Conservation (phyloP, 2,329 filamentous ascomycete species). For the Penicillium olsonii region DNA sequence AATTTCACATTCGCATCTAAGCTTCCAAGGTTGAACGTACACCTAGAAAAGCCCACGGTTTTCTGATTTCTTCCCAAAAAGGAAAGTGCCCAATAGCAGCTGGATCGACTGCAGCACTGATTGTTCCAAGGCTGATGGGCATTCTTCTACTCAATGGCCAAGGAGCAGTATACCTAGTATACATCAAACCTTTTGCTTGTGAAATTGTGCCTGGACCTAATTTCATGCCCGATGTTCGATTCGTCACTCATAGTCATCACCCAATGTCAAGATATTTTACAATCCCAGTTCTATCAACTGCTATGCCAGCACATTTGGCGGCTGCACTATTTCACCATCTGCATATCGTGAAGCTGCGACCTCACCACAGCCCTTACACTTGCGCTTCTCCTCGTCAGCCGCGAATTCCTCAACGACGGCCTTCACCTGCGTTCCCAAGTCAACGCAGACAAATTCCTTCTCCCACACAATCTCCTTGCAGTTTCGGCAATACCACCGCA, state of each 20-base stretch:
- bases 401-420: conserved; percentile 82
- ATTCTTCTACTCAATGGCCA: too few relatives aligned
- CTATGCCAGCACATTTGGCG: conserved; percentile 40
- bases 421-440: conserved; percentile 94
- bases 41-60: too few relatives aligned
- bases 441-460: conserved; percentile 80
- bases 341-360: conserved; percentile 61
- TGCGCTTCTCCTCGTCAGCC: conserved; percentile 67
- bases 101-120: too few relatives aligned
- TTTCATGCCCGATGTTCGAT: not conserved
- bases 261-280: too few relatives aligned
- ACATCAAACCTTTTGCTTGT: too few relatives aligned
- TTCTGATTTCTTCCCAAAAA: too few relatives aligned
- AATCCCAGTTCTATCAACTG: not conserved
- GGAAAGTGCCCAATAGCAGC: too few relatives aligned
- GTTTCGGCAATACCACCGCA: conserved; percentile 85
- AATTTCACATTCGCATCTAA: not conserved
- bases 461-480: conserved; percentile 80
- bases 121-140: too few relatives aligned
- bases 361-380: conserved; percentile 73
- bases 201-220: not conserved
- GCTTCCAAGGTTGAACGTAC: too few relatives aligned
- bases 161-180: too few relatives aligned
- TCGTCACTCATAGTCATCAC: not conserved
- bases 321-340: conserved; percentile 47